Conservation (phyloP, 106 monocot species). For the Acorus gramineus region DNA sequence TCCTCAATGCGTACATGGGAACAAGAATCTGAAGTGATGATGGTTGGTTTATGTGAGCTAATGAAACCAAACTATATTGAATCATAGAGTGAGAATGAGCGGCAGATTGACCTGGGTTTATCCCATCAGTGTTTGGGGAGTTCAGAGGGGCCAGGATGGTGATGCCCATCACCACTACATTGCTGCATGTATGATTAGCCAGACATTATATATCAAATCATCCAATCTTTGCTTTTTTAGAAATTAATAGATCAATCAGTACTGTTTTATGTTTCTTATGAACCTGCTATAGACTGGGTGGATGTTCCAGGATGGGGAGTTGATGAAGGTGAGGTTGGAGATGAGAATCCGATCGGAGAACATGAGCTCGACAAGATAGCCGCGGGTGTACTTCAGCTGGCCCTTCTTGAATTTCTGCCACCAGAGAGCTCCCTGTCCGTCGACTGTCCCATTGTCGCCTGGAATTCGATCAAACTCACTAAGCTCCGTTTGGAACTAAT, state of each 20-base stretch:
- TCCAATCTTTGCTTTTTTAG: too few species aligned
- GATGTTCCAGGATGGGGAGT: constrained; percentile 92
- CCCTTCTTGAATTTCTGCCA: constrained; percentile 47
- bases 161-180: constrained; percentile 47
- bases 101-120: constrained; percentile 34
- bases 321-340: constrained; percentile 71
- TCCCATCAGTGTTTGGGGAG: constrained; percentile 72
- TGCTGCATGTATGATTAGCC: constrained; percentile 16
- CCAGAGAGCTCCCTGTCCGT: constrained; percentile 67
- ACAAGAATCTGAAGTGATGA: constrained; percentile 14
- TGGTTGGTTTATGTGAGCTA: too few species aligned
- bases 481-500: too few species aligned
- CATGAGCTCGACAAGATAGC: constrained; percentile 74
- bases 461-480: not conserved
- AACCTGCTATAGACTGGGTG: constrained; percentile 96
- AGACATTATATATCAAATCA: too few species aligned
- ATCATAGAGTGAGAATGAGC: too few species aligned
- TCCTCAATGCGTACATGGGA: constrained; percentile 27
- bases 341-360: constrained; percentile 63
- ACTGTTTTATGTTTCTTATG: not conserved
- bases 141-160: constrained; percentile 56
- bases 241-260: not conserved
- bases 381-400: constrained; percentile 54
- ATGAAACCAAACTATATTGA: too few species aligned
- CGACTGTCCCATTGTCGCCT: constrained; percentile 72